Base-by-base conservation (phyloP, 441 rosid species). In the Melastoma candidum region DNA sequence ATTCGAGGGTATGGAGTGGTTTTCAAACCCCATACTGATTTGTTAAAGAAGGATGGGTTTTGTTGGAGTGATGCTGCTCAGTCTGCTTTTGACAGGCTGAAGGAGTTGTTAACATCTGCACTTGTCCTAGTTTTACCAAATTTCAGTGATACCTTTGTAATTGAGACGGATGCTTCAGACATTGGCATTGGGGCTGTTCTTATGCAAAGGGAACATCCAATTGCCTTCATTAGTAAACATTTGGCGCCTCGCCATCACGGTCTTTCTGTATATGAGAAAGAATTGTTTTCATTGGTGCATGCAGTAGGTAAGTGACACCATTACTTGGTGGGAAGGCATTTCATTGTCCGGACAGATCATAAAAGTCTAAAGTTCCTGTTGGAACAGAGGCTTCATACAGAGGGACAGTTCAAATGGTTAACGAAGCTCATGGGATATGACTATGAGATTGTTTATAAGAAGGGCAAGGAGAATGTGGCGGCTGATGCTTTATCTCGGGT, bases 381-480 rank as follows among this genome's bases (percentile, higher is more conserved):
- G 22, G 22, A 17, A 17, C 22, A 17, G 22, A 17, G 22, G 22
- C 22, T 17, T 17, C 22, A 17, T 17, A 17, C 22, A 17, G 22
- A 17, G 22, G 22, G 22, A 17, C 51, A 3, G 24, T 27, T 13
- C 24, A 13, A 24, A 4, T 48, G 51, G 51, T 22, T 48, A 3
- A 10, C 51, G 2, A 48, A 13, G 26, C 24, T 48, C 13, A 11
- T 49, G 53, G 29, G 27, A 2, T 49, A 13, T 24, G 27, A 14
- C 26, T 49, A 49, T 49, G 53, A 49, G 26, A 49, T 49, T n/a
- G 22, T 12, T 2, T 49, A 49, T 17, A 49, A 49, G 27, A 49
- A 49, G 26, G 53, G 53, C 11, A 14, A 3, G 1, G 53, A 49
- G 0, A 49, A 49, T n/a, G 1, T 7, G 7, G 53, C 26, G 5